Evolutionary conservation across 1,139 yeast species (phyloP), one percentile per base, ranked within the genome.

Genomic region (Geotrichum bryndzae): DNA sequence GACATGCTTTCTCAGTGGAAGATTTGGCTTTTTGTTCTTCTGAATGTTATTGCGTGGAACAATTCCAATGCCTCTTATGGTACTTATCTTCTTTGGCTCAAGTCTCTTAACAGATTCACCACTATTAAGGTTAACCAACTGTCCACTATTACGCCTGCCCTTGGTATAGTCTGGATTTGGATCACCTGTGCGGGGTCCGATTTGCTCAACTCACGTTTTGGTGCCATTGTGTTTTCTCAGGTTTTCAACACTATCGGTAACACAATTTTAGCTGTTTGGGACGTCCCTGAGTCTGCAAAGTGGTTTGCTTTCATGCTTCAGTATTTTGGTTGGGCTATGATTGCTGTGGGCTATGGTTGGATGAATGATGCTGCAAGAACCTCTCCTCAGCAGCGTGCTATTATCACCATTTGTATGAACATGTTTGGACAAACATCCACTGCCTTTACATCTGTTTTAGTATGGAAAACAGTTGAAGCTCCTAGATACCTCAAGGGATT

Each of bases 1-100:
- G 70, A 73, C 22, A 77, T 82, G 48, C 73, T 83, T 55, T 69
- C 79, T 1, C 73, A 80, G 41, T 83, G 86, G 86, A 82, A 81
- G 66, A 72, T 82, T 57, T 82, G 80, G 60, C 77, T 81, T 6
- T 67, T 70, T 11, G 51, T 67, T 25, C 33, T 71, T 51, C 69
- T 85, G 84, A 80, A 83, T 67, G 75, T 83, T 50, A 81, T 85
- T 72, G 84, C 86, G 68, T 86, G 89, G 89, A 84, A 84, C 70
- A 83, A 83, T 72, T 77, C 75, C 63, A 82, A 79, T 66, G 80
- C 80, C 22, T 69, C 79, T 2, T 76, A 82, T 6, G 86, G 90
- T 54, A 75, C 79, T 25, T 85, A 83, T 70, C 75, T 82, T 22
- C 73, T 82, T 58, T 82, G 86, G 85, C 73, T 82, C 60, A 77